phyloP scores from a whole-genome alignment of 352 stramenopile species.

The Pythium myriotylum region DNA sequence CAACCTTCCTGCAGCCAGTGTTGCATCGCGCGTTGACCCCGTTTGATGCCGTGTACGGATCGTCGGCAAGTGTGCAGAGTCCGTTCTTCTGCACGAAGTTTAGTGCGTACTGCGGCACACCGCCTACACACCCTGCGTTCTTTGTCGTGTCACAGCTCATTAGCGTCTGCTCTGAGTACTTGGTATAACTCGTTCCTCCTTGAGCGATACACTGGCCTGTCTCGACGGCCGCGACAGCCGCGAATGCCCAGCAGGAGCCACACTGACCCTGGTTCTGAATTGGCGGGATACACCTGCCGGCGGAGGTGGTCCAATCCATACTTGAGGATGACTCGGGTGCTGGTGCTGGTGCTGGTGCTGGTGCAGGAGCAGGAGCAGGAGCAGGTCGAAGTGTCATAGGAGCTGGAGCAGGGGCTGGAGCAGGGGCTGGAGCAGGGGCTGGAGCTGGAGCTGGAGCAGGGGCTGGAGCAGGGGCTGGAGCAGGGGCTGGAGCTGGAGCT shows the following conservation, averaged over 20 bases:
- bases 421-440: too few relatives aligned
- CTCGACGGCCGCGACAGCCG: slow-evolving; percentile 29
- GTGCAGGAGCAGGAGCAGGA: neutral
- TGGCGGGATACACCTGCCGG: slow-evolving; percentile 16
- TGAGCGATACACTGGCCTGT: slow-evolving; percentile 26
- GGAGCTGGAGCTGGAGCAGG: too few relatives aligned
- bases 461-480: too few relatives aligned
- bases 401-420: too few relatives aligned
- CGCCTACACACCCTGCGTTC: slow-evolving; percentile 14
- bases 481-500: too few relatives aligned
- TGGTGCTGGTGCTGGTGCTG: neutral
- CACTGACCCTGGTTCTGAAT: slow-evolving; percentile 40
- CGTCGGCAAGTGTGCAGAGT: slow-evolving; percentile 11
- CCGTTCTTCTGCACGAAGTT: slow-evolving; percentile 18
- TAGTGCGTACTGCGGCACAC: slow-evolving; percentile 9
- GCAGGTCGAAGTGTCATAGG: neutral
- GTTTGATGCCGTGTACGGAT: slow-evolving; percentile 51
- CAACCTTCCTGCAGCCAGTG: slow-evolving; percentile 26
- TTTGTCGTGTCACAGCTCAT: slow-evolving; percentile 14
- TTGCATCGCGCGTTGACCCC: slow-evolving; percentile 18
- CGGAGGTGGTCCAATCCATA: slow-evolving; percentile 8
- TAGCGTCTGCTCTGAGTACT: slow-evolving; percentile 22
- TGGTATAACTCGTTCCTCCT: slow-evolving; percentile 7
- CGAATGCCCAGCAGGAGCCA: slow-evolving; percentile 46
- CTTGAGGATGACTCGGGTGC: neutral